These are phyloP conservation scores for Pyracantha coccinea DNA, from an alignment of 331 rosid genomes.

Conservation along the genomic window DNA sequence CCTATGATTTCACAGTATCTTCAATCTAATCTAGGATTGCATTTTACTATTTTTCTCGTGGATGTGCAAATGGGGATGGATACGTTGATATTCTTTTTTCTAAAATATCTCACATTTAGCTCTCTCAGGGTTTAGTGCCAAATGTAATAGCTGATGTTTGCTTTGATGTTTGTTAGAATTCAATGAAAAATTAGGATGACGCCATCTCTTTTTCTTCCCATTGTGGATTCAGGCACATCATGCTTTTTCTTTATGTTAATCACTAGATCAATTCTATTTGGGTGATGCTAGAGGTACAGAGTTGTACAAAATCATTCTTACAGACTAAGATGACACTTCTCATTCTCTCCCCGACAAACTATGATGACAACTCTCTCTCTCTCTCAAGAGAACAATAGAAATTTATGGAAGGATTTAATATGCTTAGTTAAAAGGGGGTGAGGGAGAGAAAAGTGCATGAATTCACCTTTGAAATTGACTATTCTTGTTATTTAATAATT, in stretches of 20 bases:
- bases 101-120: background rate
- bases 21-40: background rate
- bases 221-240: background rate
- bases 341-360: background rate
- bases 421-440: background rate
- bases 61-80: background rate
- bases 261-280: background rate
- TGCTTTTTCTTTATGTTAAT: background rate
- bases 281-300: background rate
- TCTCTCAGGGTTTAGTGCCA: background rate
- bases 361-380: background rate
- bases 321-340: background rate
- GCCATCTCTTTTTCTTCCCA: background rate
- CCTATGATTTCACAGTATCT: background rate
- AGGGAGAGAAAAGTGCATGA: background rate
- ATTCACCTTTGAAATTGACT: background rate
- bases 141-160: background rate
- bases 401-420: background rate
- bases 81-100: background rate
- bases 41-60: no score
- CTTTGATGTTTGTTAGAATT: background rate
- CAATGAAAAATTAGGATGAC: background rate
- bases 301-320: background rate
- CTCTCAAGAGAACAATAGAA: background rate
- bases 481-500: background rate